A percentile compares a stretch with the other conserved stretches of the same genome.
Conservation (phyloP, 768 basidiomycete species). For the Tubosaeta sp. region DNA sequence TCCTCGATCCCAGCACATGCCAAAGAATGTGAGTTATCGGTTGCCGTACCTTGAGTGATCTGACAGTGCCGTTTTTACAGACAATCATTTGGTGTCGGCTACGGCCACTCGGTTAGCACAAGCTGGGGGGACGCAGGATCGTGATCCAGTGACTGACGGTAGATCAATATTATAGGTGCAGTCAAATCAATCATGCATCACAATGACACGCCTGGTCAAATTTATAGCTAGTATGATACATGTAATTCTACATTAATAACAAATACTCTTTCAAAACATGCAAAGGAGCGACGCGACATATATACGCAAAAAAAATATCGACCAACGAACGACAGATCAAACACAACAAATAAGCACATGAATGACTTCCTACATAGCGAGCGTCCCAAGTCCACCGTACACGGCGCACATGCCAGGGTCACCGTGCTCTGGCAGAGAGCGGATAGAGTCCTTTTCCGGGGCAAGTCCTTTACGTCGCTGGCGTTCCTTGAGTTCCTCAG, state of each 20-base stretch:
- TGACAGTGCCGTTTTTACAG: conserved; percentile 23
- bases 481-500: conserved; percentile 41
- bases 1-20: conserved; percentile 52
- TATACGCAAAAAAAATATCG: conserved; percentile 13
- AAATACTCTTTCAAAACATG: conserved; percentile 15
- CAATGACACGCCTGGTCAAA: conserved; percentile 4
- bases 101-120: conserved; percentile 1
- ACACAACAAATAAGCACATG: conserved; percentile 9
- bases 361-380: conserved; percentile 24
- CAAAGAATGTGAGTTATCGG: conserved; percentile 58
- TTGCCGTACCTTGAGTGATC: neutral
- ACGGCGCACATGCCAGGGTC: conserved; percentile 3
- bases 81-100: conserved; percentile 36
- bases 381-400: conserved; percentile 15
- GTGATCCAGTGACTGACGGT: neutral
- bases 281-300: conserved; percentile 8
- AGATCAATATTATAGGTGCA: no score
- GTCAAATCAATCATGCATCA: no score
- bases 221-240: conserved; percentile 21
- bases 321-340: conserved; percentile 18
- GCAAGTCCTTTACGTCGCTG: conserved; percentile 29
- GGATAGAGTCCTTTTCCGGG: conserved; percentile 29
- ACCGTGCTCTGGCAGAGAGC: conserved; percentile 20
- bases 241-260: conserved; percentile 28
- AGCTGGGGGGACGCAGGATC: no score